phyloP scores from a whole-genome alignment of 2,329 filamentous ascomycete genomes.

The Ophiobolus disseminans region DNA sequence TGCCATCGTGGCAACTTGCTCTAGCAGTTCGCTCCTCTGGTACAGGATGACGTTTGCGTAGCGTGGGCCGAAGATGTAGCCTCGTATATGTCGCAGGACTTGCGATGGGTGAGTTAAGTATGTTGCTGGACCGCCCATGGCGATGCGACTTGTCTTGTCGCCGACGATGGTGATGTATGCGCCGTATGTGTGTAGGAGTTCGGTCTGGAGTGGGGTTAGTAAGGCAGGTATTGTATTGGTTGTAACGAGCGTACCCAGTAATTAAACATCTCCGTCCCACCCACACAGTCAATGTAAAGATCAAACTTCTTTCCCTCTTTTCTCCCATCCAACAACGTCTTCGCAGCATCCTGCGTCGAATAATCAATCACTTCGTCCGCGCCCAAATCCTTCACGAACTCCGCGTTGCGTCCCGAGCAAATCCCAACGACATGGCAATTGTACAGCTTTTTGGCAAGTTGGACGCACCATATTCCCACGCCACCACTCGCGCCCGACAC shows the following conservation, averaged over 20 bases:
- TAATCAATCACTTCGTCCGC: constrained; percentile 57
- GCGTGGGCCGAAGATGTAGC: constrained; percentile 34
- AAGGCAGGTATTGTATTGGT: background rate
- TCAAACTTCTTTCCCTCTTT: constrained; percentile 48
- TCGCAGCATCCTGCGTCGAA: constrained; percentile 38
- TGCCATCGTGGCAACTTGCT: constrained; percentile 29
- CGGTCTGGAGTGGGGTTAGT: constrained; percentile 12
- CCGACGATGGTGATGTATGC: constrained; percentile 54
- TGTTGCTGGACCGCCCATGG: constrained; percentile 45
- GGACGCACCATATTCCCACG: constrained; percentile 46
- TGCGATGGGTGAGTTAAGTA: constrained; percentile 42
- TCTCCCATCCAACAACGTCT: constrained; percentile 41
- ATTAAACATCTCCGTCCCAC: constrained; percentile 56
- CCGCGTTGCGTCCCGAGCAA: constrained; percentile 57
- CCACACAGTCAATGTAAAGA: constrained; percentile 60
- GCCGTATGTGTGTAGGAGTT: constrained; percentile 42
- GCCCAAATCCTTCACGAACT: constrained; percentile 56
- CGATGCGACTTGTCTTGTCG: constrained; percentile 48
- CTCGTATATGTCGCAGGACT: constrained; percentile 27
- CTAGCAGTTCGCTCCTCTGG: constrained; percentile 30
- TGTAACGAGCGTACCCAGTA: constrained; percentile 23
- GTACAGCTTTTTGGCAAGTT: constrained; percentile 47
- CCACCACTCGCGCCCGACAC: constrained; percentile 42
- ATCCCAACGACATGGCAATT: constrained; percentile 56
- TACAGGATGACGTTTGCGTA: constrained; percentile 40